Evolutionary conservation across 2,329 filamentous ascomycete species (phyloP).

Genomic region (Oidium heveae): DNA sequence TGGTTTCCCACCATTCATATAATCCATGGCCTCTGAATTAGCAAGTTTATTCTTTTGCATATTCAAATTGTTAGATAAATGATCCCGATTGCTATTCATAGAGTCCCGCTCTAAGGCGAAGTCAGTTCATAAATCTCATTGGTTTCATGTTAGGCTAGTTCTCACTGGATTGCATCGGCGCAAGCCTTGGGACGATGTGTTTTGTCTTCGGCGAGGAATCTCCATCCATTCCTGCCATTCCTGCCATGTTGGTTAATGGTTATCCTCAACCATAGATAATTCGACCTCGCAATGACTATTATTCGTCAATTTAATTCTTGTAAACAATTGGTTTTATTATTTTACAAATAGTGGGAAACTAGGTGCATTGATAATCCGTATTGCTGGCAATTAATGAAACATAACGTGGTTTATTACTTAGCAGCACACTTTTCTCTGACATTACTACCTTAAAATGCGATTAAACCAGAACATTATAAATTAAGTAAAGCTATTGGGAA

Average conservation of each 20-base stretch:
- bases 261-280: neutral
- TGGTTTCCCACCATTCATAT: conserved; percentile 12
- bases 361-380: too few relatives aligned
- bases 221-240: neutral
- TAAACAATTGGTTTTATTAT: too few relatives aligned
- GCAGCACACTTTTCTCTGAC: neutral
- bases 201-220: neutral
- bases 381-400: too few relatives aligned
- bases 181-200: neutral
- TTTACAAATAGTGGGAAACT: too few relatives aligned
- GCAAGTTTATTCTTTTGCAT: neutral
- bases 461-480: neutral
- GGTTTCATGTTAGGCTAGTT: neutral
- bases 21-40: conserved; percentile 10
- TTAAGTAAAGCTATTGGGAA: neutral
- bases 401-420: neutral
- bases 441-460: neutral
- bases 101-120: neutral
- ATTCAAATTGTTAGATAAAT: neutral
- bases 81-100: neutral
- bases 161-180: neutral
- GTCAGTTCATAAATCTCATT: neutral
- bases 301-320: too few relatives aligned
- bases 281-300: neutral
- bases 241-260: neutral